phyloP scores from a whole-genome alignment of 306 rosid genomes.

The Castanospermum australe region DNA sequence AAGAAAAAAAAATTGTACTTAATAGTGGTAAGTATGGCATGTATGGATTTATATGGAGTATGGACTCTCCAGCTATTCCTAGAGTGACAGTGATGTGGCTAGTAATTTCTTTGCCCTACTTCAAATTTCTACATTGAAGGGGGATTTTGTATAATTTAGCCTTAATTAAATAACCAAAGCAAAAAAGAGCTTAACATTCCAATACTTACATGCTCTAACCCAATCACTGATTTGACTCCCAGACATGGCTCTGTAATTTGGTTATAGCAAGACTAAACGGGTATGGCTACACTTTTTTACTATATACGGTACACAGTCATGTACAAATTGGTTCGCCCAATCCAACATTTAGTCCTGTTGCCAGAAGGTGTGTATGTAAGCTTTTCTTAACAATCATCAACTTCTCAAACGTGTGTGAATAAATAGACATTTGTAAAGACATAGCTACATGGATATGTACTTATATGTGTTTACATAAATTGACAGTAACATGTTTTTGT shows the following conservation, averaged over 20 bases:
- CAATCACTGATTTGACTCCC: neutral
- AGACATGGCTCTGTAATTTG: neutral
- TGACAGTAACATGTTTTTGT: neutral
- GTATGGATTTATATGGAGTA: neutral
- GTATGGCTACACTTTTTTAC: neutral
- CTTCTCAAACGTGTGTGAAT: neutral
- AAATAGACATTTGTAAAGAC: neutral
- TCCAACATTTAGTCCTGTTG: neutral
- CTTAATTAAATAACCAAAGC: neutral
- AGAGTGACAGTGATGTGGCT: neutral
- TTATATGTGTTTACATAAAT: neutral
- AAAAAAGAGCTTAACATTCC: neutral
- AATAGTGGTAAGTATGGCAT: neutral
- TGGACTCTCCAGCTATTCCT: neutral
- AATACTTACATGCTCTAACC: neutral
- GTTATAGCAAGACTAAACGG: neutral
- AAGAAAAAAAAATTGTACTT: neutral
- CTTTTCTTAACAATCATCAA: neutral
- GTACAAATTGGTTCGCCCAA: neutral
- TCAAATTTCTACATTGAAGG: too few relatives aligned
- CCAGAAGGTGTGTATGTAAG: neutral
- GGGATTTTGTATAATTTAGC: too few relatives aligned
- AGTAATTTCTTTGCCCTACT: neutral
- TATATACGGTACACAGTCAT: neutral
- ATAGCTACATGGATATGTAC: neutral